These are phyloP conservation scores for Lachnellula hyalina DNA, from an alignment of 2,329 filamentous ascomycete genomes.

Conservation along the genomic window DNA sequence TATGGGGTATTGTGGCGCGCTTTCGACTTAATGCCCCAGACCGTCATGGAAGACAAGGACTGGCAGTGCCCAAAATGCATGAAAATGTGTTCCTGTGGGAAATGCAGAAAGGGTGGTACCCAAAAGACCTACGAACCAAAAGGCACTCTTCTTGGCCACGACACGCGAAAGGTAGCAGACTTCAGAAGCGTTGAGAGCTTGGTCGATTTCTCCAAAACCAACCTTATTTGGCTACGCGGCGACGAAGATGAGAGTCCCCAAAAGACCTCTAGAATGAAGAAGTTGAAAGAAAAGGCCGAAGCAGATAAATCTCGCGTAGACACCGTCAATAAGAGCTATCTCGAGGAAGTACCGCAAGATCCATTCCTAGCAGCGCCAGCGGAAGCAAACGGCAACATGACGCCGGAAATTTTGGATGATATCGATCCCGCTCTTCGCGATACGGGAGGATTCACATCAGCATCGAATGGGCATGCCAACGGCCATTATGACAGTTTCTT, in stretches of 20 bases:
- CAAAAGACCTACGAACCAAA: slow-evolving; percentile 80
- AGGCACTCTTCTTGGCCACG: slow-evolving; percentile 81
- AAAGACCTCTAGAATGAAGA: slow-evolving; percentile 34
- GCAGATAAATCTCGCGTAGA: slow-evolving; percentile 27
- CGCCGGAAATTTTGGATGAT: slow-evolving; percentile 17
- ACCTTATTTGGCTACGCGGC: slow-evolving; percentile 73
- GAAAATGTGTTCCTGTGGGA: slow-evolving; percentile 80
- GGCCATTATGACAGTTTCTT: slow-evolving; percentile 7
- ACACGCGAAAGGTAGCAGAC: slow-evolving; percentile 86
- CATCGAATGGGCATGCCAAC: slow-evolving; percentile 5
- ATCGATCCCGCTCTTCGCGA: slow-evolving; percentile 27
- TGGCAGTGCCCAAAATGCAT: slow-evolving; percentile 90
- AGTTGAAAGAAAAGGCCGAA: slow-evolving; percentile 31
- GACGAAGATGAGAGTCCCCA: slow-evolving; percentile 43
- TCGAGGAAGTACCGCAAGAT: slow-evolving; percentile 12
- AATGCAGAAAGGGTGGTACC: slow-evolving; percentile 61
- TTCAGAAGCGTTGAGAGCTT: slow-evolving; percentile 84
- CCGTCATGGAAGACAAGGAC: slow-evolving; percentile 69
- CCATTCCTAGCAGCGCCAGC: slow-evolving; percentile 8
- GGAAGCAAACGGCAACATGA: slow-evolving; percentile 1
- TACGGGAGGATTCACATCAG: background rate
- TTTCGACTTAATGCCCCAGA: slow-evolving; percentile 83
- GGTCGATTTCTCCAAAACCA: slow-evolving; percentile 86
- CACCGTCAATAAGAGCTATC: slow-evolving; percentile 19
- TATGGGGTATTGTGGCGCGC: slow-evolving; percentile 90